Percentiles rank a stretch among this genome's conserved stretches.
Conservation (phyloP, 148 eudicot species). For the Bassia scoparia region DNA sequence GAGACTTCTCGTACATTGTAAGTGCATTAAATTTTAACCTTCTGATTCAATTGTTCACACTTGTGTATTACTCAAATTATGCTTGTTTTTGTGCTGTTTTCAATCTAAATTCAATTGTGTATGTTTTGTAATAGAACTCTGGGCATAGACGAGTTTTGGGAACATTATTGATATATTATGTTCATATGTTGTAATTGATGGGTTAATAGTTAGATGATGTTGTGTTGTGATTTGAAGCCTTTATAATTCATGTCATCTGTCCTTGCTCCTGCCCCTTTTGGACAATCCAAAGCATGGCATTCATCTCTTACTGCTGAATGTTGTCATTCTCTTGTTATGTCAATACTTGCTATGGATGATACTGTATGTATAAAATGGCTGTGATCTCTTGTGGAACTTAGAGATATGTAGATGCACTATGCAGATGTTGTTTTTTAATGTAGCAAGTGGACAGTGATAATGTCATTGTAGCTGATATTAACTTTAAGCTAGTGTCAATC, state of each 20-base stretch:
- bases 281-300: not conserved
- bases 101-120: conserved; percentile 7
- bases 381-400: not conserved
- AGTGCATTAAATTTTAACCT: conserved; percentile 8
- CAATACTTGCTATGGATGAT: not conserved
- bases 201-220: not conserved
- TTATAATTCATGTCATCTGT: too few species aligned
- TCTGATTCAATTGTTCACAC: not conserved
- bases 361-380: not conserved
- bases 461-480: not conserved
- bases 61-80: not conserved
- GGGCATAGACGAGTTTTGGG: not conserved
- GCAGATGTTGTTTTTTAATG: not conserved
- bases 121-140: not conserved
- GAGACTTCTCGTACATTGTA: conserved; percentile 46
- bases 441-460: not conserved
- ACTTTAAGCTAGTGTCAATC: not conserved
- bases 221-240: not conserved
- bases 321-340: not conserved
- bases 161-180: conserved; percentile 12
- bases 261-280: too few species aligned
- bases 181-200: not conserved
- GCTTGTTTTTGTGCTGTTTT: conserved; percentile 5
- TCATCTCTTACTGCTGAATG: not conserved
- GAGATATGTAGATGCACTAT: not conserved